A percentile compares a stretch with the other conserved stretches of the same genome.
Conservation (phyloP, 108 stramenopile species). For the Poteriospumella lacustris region DNA sequence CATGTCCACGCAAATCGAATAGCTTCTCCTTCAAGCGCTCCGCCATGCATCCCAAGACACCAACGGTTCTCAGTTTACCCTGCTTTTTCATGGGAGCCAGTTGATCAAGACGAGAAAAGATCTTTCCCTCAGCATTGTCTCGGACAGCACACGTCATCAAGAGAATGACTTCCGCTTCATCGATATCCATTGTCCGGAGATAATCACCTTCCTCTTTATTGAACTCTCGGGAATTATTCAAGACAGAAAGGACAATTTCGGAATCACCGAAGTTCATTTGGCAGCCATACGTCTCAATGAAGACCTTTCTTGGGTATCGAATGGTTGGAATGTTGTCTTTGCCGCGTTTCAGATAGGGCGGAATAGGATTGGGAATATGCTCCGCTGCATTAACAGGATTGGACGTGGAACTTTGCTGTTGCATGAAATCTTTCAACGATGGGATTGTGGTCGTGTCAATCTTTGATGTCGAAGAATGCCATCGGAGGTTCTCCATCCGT, state of each 20-base stretch:
- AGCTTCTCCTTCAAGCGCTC: conserved; percentile 88
- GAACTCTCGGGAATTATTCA: too few relatives aligned
- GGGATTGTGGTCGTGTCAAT: too few relatives aligned
- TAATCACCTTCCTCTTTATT: too few relatives aligned
- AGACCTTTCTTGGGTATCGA: too few relatives aligned
- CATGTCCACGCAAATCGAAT: conserved; percentile 65
- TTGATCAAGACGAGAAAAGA: conserved; percentile 75
- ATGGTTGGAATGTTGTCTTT: too few relatives aligned
- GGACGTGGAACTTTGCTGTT: too few relatives aligned
- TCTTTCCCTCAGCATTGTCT: conserved; percentile 93
- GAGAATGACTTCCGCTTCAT: conserved; percentile 71
- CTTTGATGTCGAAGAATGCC: too few relatives aligned
- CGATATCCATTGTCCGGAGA: conserved; percentile 35
- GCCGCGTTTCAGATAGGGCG: too few relatives aligned
- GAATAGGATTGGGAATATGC: too few relatives aligned
- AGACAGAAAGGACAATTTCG: not conserved
- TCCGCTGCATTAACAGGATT: too few relatives aligned
- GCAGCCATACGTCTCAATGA: conserved; percentile 28
- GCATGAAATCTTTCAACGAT: too few relatives aligned
- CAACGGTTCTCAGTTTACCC: conserved; percentile 50
- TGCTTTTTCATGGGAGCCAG: conserved; percentile 37
- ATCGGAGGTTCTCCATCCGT: too few relatives aligned
- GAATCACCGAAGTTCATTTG: conserved; percentile 26
- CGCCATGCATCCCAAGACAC: conserved; percentile 98
- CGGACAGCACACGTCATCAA: conserved; percentile 98